phyloP scores from a whole-genome alignment of 202 grass and related monocot species.

The Digitaria exilis region DNA sequence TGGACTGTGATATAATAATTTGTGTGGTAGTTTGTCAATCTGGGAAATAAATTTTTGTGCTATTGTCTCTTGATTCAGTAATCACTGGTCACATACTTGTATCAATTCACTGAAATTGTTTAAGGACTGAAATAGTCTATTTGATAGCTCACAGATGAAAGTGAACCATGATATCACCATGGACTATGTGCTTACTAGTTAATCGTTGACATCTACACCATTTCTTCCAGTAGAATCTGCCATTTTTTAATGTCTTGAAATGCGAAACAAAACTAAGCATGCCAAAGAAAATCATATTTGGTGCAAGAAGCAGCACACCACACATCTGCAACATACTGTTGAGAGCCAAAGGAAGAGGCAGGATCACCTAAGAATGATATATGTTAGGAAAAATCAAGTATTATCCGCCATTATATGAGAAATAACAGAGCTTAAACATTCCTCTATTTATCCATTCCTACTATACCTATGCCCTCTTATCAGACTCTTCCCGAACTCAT shows the following conservation, averaged over 20 bases:
- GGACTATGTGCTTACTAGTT: not conserved
- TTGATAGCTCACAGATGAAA: too few species aligned
- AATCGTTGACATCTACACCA: not conserved
- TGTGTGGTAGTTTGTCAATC: not conserved
- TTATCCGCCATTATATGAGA: not conserved
- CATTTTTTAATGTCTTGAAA: not conserved
- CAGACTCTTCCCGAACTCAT: not conserved
- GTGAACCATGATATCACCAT: not conserved
- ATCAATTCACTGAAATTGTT: not conserved
- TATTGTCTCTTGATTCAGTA: not conserved
- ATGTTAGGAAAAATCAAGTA: constrained; percentile 18
- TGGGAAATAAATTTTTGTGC: not conserved
- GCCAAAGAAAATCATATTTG: not conserved
- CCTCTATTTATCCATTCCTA: not conserved
- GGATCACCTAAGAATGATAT: constrained; percentile 33
- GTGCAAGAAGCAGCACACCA: not conserved
- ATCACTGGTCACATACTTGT: not conserved
- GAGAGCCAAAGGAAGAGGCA: constrained; percentile 15
- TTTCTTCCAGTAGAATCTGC: not conserved
- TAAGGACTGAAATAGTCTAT: not conserved
- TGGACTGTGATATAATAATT: not conserved
- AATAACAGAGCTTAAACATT: not conserved
- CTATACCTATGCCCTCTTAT: constrained; percentile 8
- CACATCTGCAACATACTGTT: not conserved
- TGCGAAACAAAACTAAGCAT: not conserved